Base-by-base conservation (phyloP, 208 protist species). In the Blechomonas ayalai region DNA sequence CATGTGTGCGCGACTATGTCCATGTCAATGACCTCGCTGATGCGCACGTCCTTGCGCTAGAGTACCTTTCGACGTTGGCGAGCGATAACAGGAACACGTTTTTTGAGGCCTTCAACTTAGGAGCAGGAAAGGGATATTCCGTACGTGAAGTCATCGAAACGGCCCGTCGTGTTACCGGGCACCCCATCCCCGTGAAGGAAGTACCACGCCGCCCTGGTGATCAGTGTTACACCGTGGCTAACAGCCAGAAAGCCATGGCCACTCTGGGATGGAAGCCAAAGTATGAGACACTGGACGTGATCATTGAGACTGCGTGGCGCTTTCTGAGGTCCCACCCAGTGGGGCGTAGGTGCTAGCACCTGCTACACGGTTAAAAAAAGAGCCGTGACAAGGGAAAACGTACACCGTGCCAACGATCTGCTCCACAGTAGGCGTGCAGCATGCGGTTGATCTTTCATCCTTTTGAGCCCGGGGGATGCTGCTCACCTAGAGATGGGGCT, bases 1-100 rank as follows among this genome's bases (percentile, higher is more conserved):
- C 94, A 29, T 96, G 92, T 50, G 81, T 97, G 29, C 82, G 97
- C 28, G 98, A 99, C 70, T 99, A 97, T 72, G 97, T 99, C 37
- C 98, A 99, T 68, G 93, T 99, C n/a, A 80, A 93, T 35, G 97
- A 99, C 66, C 66, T 99, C 0, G 90, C 96, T 15, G 71, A 78
- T 29, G 97, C 94, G 2, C 96, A 98, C 71, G 79, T 98, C 16
- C 68, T 79, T 22, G 86, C 96, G 27, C 55, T 98, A 3, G 62
- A 88, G 35, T 90, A 85, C 59, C 50, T 94, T 29, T 45, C 46
- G n/a, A 61, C 40, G 24, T 45, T 77, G 22, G 55, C 36, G 1
- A 52, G 62, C 1, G 49, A 59, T 27, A 62, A 85, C 41, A 59
- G 52, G 33, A 55, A 67, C 15, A 47, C 41, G 24, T 87, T 71